These are phyloP conservation scores for Boletus edulis DNA, from an alignment of 768 basidiomycete species.

Conservation along the genomic window DNA sequence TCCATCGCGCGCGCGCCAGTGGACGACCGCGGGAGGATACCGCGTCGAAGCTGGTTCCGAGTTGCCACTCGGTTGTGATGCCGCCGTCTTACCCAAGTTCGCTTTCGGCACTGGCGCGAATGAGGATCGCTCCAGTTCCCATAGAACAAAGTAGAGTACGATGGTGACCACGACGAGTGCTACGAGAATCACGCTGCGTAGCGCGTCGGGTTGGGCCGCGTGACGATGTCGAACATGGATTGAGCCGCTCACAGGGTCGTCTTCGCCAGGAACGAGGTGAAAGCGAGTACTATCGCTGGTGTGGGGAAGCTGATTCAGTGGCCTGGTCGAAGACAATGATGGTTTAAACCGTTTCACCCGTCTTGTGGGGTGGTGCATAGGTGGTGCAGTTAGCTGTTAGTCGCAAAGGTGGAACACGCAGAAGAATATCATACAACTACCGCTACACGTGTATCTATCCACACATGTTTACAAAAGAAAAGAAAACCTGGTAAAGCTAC, in stretches of 20 bases:
- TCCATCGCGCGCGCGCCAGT: no score
- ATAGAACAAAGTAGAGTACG: conserved; percentile 22
- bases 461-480: no score
- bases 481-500: no score
- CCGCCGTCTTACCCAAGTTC: neutral
- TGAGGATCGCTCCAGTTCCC: conserved; percentile 16
- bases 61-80: neutral
- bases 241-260: neutral
- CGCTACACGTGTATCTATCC: no score
- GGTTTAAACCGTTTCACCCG: conserved; percentile 13
- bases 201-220: neutral
- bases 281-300: neutral
- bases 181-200: conserved; percentile 16
- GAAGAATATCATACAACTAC: no score
- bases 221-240: conserved; percentile 6
- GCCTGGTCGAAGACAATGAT: neutral
- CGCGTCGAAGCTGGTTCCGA: neutral
- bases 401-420: no score
- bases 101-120: neutral
- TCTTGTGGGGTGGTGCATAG: conserved; percentile 19
- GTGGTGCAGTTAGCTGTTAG: neutral
- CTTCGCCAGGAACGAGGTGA: neutral
- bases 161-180: conserved; percentile 19
- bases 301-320: neutral
- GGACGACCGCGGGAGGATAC: neutral